A percentile compares a stretch with the other conserved stretches of the same genome.
phyloP scores from a whole-genome alignment of 129 eudicot species.

The Artemisia annua region DNA sequence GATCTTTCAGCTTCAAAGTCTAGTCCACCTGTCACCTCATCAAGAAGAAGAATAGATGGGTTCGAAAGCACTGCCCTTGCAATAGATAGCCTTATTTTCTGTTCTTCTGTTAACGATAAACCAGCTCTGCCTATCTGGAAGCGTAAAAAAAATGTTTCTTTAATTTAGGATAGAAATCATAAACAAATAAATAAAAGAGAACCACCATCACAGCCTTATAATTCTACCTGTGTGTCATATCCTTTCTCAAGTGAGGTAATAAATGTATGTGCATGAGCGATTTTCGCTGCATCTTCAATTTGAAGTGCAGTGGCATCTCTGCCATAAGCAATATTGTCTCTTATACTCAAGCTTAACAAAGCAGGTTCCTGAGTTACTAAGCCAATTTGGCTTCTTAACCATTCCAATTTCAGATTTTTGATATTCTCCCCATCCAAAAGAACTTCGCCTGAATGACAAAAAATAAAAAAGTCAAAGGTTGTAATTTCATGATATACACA shows the following conservation, averaged over 20 bases:
- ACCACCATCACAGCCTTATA: background rate
- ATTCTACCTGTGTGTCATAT: slow-evolving; percentile 87
- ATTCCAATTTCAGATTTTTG: slow-evolving; percentile 84
- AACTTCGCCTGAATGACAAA: slow-evolving; percentile 69
- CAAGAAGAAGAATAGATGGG: slow-evolving; percentile 91
- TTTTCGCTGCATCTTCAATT: slow-evolving; percentile 96
- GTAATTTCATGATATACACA: background rate
- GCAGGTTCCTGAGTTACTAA: slow-evolving; percentile 98
- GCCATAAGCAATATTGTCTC: slow-evolving; percentile 93
- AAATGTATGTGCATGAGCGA: slow-evolving; percentile 88
- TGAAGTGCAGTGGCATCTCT: slow-evolving; percentile 78
- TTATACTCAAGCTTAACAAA: slow-evolving; percentile 80
- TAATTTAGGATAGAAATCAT: background rate
- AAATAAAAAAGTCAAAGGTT: background rate
- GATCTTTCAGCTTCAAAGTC: slow-evolving; percentile 97
- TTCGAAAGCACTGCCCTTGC: slow-evolving; percentile 94
- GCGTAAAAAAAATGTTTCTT: background rate
- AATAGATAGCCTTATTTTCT: slow-evolving; percentile 81
- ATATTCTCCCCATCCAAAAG: slow-evolving; percentile 94
- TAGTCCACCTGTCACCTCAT: slow-evolving; percentile 97
- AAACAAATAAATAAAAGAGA: background rate
- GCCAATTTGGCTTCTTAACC: slow-evolving; percentile 95
- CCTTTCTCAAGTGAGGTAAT: slow-evolving; percentile 88
- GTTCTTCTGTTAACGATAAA: slow-evolving; percentile 80
- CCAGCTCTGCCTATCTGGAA: slow-evolving; percentile 89